These are phyloP conservation scores for Chytriomyces sp. DNA, from an alignment of 192 early-diverging fungal species.

Conservation along the genomic window DNA sequence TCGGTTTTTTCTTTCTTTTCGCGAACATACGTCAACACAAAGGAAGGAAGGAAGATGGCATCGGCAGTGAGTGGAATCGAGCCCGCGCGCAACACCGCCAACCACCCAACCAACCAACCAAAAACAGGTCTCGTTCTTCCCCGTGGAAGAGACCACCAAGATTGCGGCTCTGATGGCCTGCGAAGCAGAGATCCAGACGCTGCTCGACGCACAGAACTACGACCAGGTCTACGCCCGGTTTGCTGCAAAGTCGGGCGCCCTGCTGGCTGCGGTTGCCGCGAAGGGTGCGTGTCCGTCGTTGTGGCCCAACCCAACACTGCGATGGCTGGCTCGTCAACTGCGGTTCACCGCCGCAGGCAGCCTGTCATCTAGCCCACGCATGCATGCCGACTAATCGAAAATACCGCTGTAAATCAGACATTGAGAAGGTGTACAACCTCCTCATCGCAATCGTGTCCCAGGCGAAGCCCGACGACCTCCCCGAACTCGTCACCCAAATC, in stretches of 20 bases:
- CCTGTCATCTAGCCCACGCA: too few relatives aligned
- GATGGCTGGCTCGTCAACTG: too few relatives aligned
- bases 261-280: conserved; percentile 61
- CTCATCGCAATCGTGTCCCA: conserved; percentile 63
- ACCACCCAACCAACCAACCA: too few relatives aligned
- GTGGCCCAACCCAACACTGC: too few relatives aligned
- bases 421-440: conserved; percentile 71
- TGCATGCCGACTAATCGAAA: conserved; percentile 4
- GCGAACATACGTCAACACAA: neutral
- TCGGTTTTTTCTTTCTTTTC: conserved; percentile 9
- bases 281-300: too few relatives aligned
- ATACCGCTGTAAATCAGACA: too few relatives aligned
- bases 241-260: conserved; percentile 53
- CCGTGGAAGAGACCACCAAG: conserved; percentile 58
- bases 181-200: conserved; percentile 50
- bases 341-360: too few relatives aligned
- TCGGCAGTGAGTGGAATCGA: too few relatives aligned
- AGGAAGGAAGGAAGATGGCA: neutral
- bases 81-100: too few relatives aligned
- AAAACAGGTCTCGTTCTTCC: neutral
- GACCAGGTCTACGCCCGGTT: conserved; percentile 59
- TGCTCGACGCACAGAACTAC: conserved; percentile 63
- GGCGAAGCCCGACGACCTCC: conserved; percentile 47
- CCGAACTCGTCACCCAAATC: conserved; percentile 49
- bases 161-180: conserved; percentile 69